Conservation (phyloP, 164 flowering plant species). For the Euptelea pleiosperma region DNA sequence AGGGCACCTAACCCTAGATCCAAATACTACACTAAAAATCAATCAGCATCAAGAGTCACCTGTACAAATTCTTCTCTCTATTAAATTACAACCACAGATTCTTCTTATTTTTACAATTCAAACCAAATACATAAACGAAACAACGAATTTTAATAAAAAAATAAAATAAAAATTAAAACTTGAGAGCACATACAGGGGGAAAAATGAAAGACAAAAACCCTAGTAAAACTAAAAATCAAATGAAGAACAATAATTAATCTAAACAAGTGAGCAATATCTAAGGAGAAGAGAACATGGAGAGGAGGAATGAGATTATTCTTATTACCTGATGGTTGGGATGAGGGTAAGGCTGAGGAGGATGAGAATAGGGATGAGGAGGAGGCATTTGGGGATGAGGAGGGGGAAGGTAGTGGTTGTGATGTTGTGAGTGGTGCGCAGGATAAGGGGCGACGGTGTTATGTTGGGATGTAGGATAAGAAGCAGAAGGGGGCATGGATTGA, state of each 20-base stretch:
- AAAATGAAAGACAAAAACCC: not conserved
- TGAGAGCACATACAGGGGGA: too few species aligned
- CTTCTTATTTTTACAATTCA: too few species aligned
- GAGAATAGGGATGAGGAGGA: conserved; percentile 25
- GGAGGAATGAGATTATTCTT: too few species aligned
- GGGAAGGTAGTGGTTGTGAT: conserved; percentile 28
- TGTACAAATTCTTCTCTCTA: not conserved
- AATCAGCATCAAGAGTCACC: not conserved
- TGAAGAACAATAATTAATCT: too few species aligned
- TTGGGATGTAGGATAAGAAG: conserved; percentile 28
- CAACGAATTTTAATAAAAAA: too few species aligned
- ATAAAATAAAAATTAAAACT: too few species aligned
- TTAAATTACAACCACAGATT: not conserved
- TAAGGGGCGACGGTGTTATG: conserved; percentile 1
- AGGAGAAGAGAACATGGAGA: too few species aligned
- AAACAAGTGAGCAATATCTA: too few species aligned
- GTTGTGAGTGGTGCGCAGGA: conserved; percentile 15
- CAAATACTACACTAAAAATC: not conserved
- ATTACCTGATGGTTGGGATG: conserved; percentile 25
- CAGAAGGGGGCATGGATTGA: conserved; percentile 12
- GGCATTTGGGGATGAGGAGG: conserved; percentile 28
- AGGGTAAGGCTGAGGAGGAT: conserved; percentile 35
- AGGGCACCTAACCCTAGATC: too few species aligned
- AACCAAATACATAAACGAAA: too few species aligned
- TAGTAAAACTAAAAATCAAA: not conserved